Percentiles rank a stretch among this genome's conserved stretches.
phyloP scores from a whole-genome alignment of 768 basidiomycete genomes.

The Goffeauzyma gilvescens region DNA sequence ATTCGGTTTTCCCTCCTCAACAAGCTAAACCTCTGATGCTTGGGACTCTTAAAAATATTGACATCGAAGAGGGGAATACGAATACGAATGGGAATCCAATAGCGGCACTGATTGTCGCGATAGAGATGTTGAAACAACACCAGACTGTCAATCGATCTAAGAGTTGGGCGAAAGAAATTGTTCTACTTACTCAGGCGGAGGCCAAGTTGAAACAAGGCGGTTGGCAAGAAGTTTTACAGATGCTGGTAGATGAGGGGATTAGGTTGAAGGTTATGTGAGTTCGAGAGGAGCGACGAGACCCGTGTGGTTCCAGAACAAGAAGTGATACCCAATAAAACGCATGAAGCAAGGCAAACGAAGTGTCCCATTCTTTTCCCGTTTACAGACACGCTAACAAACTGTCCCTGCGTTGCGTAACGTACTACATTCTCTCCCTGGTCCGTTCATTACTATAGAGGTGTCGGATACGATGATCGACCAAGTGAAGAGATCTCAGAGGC shows the following conservation, averaged over 20 bases:
- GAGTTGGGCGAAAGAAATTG: slow-evolving; percentile 67
- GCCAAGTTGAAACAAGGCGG: slow-evolving; percentile 25
- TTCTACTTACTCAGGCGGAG: slow-evolving; percentile 53
- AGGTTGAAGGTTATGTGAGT: slow-evolving; percentile 54
- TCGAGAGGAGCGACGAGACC: no score
- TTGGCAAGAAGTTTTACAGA: slow-evolving; percentile 36
- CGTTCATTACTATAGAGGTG: not conserved
- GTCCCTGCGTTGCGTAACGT: not conserved
- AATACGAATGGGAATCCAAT: slow-evolving; percentile 32
- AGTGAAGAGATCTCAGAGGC: slow-evolving; percentile 16
- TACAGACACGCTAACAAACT: no score
- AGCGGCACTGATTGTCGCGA: slow-evolving; percentile 67
- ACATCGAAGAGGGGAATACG: slow-evolving; percentile 22
- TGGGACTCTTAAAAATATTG: slow-evolving; percentile 22
- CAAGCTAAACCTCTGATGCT: slow-evolving; percentile 28
- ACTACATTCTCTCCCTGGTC: not conserved
- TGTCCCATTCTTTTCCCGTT: not conserved
- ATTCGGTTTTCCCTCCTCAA: slow-evolving; percentile 26
- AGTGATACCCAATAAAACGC: not conserved
- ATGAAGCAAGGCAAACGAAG: slow-evolving; percentile 3
- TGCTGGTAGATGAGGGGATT: slow-evolving; percentile 46
- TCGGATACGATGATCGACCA: slow-evolving; percentile 20
- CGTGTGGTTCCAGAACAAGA: not conserved
- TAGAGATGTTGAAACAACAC: slow-evolving; percentile 56
- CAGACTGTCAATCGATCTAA: slow-evolving; percentile 42